Percentiles rank a stretch among this genome's conserved stretches.
Conservation (phyloP, 225 moss, liverwort and hornwort species). For the Polytrichum commune region DNA sequence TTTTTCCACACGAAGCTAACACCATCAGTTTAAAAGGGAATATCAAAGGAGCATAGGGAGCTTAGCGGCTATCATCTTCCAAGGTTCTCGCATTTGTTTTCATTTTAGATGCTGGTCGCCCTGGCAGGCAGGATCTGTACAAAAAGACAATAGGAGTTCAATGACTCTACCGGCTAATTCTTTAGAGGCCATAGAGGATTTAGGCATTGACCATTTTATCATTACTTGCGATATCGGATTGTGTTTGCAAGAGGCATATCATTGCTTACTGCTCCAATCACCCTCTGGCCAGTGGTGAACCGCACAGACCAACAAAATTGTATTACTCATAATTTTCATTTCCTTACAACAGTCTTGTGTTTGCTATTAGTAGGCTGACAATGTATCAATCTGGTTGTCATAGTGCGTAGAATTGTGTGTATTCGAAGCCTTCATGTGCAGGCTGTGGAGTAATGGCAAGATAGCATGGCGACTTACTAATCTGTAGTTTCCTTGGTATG, state of each 20-base stretch:
- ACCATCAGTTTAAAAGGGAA: not conserved
- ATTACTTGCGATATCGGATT: constrained; percentile 1
- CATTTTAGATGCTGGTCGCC: not conserved
- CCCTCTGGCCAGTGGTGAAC: not conserved
- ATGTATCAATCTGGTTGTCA: no score
- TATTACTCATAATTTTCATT: not conserved
- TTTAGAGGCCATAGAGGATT: not conserved
- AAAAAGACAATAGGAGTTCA: constrained; percentile 7
- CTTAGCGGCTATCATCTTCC: not conserved
- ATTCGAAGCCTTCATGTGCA: no score
- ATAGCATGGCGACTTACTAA: no score
- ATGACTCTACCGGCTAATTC: not conserved
- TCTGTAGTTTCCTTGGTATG: no score
- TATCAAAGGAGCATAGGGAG: not conserved
- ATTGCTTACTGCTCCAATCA: not conserved
- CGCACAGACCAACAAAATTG: no score
- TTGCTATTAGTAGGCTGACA: no score
- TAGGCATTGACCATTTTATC: not conserved
- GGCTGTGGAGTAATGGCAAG: no score
- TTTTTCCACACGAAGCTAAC: constrained; percentile 1
- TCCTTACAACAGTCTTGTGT: not conserved
- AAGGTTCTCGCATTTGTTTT: not conserved
- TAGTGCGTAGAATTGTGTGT: no score
- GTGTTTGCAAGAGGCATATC: not conserved
- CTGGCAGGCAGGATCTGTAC: constrained; percentile 1